These are phyloP conservation scores for Hysterium pulicare DNA, from an alignment of 2,329 filamentous ascomycete genomes.

Conservation along the genomic window DNA sequence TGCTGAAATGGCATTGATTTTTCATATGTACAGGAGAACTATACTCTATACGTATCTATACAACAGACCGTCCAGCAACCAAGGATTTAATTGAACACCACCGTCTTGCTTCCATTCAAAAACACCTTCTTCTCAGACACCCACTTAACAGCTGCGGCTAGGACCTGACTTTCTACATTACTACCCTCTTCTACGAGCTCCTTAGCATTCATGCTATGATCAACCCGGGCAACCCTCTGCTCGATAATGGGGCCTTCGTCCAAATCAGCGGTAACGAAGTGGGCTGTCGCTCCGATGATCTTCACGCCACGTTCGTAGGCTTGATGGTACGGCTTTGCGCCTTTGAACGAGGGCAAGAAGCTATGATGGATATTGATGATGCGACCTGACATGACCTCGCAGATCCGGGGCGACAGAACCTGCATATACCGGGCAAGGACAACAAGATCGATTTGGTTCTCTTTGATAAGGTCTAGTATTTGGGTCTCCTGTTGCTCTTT, in stretches of 20 bases:
- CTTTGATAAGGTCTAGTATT: constrained; percentile 66
- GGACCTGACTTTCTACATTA: constrained; percentile 78
- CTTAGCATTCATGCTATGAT: constrained; percentile 73
- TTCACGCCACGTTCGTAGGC: constrained; percentile 83
- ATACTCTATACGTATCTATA: no score
- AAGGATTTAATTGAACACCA: constrained; percentile 73
- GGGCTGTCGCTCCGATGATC: constrained; percentile 81
- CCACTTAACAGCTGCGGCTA: constrained; percentile 80
- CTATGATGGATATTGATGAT: constrained; percentile 93
- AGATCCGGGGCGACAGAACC: constrained; percentile 71
- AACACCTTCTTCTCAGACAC: constrained; percentile 75
- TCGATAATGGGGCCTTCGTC: constrained; percentile 88
- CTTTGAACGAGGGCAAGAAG: constrained; percentile 85
- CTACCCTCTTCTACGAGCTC: constrained; percentile 75
- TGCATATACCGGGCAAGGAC: constrained; percentile 87
- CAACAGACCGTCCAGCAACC: no score
- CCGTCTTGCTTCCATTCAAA: constrained; percentile 75
- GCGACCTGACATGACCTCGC: constrained; percentile 73
- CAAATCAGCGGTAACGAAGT: constrained; percentile 81
- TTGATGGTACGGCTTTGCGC: constrained; percentile 84
- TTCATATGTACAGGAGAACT: no score
- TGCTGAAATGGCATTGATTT: no score
- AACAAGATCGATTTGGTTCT: constrained; percentile 71
- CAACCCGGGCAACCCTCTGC: constrained; percentile 73
- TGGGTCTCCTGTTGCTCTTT: constrained; percentile 69